Percentiles rank a stretch among this genome's conserved stretches.
These are phyloP conservation scores for Hyphopichia fennica DNA, from an alignment of 1,139 yeast genomes.

Conservation along the genomic window DNA sequence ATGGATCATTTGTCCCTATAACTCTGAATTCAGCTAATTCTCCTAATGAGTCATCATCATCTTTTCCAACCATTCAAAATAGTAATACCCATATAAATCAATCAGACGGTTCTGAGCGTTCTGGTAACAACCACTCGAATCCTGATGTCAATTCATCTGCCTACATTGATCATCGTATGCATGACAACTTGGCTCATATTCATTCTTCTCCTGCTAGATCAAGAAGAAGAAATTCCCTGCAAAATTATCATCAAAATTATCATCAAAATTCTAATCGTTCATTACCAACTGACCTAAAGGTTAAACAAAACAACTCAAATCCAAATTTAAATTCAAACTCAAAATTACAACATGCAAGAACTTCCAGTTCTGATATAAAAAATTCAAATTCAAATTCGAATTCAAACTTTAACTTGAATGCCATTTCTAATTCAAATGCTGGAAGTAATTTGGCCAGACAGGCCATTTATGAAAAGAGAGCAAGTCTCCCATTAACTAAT, in stretches of 20 bases:
- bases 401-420: no score
- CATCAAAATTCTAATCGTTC: neutral
- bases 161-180: conserved; percentile 35
- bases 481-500: conserved; percentile 38
- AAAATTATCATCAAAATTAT: conserved; percentile 2
- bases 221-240: conserved; percentile 22
- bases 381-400: neutral
- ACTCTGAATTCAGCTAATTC: neutral
- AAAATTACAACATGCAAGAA: conserved; percentile 2
- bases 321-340: neutral
- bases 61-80: conserved; percentile 3
- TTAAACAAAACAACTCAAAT: neutral
- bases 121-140: no score
- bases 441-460: neutral
- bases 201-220: conserved; percentile 36
- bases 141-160: conserved; percentile 15
- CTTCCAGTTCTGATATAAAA: neutral
- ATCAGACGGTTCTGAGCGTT: neutral
- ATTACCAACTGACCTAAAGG: neutral
- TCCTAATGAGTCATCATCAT: conserved; percentile 7
- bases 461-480: neutral
- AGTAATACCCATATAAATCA: neutral
- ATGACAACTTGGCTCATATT: conserved; percentile 27
- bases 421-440: neutral
- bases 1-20: conserved; percentile 1